Evolutionary conservation across 1,284 basidiomycete genomes (phyloP).

Genomic region (Cutaneotrichosporon sp.): DNA sequence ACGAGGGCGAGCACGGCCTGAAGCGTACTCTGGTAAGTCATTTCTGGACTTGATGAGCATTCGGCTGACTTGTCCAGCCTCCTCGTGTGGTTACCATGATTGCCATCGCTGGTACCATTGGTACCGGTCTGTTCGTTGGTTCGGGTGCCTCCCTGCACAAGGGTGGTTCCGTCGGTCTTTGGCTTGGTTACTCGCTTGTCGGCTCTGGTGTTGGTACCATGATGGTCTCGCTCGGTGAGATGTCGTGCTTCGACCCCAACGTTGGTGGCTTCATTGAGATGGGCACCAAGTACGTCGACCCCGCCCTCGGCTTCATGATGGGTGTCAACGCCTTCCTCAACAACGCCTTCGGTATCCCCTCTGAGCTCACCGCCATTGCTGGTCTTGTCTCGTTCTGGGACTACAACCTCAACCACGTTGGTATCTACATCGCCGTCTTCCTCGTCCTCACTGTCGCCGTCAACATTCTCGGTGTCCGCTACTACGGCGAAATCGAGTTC

Average conservation of each 20-base stretch:
- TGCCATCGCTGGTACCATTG: conserved; percentile 51
- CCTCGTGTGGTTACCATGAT: conserved; percentile 28
- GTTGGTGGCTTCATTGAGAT: conserved; percentile 22
- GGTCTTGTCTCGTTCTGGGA: conserved; percentile 66
- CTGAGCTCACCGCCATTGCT: conserved; percentile 67
- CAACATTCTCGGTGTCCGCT: conserved; percentile 16
- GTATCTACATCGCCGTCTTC: conserved; percentile 14
- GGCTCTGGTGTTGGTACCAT: conserved; percentile 19
- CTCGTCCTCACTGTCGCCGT: conserved; percentile 9
- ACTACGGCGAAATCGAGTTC: conserved; percentile 49
- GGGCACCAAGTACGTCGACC: conserved; percentile 53
- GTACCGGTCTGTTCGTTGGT: conserved; percentile 51
- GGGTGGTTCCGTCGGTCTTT: conserved; percentile 50
- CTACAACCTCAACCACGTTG: conserved; percentile 21
- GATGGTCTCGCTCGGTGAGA: conserved; percentile 18
- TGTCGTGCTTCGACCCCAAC: conserved; percentile 19
- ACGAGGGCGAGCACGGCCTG: conserved; percentile 8
- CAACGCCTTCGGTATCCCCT: conserved; percentile 46
- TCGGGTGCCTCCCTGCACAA: not conserved
- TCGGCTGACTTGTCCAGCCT: too few species aligned
- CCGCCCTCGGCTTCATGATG: conserved; percentile 53
- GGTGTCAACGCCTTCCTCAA: conserved; percentile 60
- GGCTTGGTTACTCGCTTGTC: conserved; percentile 24
- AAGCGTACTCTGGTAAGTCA: conserved; percentile 9
- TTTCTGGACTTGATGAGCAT: too few species aligned